A percentile compares a stretch with the other conserved stretches of the same genome.
phyloP scores from a whole-genome alignment of 78 protist species.

The Dictyostelium brefeldianum region DNA sequence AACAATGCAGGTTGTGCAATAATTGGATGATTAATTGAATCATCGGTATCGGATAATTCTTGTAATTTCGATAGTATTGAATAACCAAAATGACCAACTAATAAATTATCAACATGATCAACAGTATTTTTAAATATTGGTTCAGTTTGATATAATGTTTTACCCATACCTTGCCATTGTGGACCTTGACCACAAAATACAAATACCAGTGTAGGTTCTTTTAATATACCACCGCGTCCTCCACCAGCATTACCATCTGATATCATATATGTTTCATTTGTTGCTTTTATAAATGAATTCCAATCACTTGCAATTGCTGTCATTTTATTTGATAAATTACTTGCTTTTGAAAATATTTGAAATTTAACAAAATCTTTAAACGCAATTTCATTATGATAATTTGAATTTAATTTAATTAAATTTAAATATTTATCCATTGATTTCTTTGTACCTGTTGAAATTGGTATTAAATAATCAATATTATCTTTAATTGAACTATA shows the following conservation, averaged over 20 bases:
- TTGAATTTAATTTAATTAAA: constrained; percentile 6
- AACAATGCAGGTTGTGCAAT: constrained; percentile 71
- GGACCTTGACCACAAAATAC: constrained; percentile 87
- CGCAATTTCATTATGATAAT: neutral
- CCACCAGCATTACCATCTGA: neutral
- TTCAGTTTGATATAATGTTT: constrained; percentile 19
- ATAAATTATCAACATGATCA: constrained; percentile 25
- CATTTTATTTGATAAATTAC: constrained; percentile 28
- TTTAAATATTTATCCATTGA: constrained; percentile 45
- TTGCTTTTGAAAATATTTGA: constrained; percentile 23
- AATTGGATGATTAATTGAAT: constrained; percentile 25
- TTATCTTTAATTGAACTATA: neutral
- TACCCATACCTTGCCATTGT: constrained; percentile 81
- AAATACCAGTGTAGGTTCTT: constrained; percentile 25
- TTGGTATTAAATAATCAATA: constrained; percentile 38
- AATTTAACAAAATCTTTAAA: constrained; percentile 31
- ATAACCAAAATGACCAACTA: constrained; percentile 41
- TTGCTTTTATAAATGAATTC: constrained; percentile 11
- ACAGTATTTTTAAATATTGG: constrained; percentile 17
- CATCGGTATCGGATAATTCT: neutral
- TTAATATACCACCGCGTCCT: neutral
- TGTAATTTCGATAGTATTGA: constrained; percentile 8
- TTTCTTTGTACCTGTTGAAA: constrained; percentile 13
- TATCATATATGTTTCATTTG: neutral
- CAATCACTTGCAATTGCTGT: constrained; percentile 33